phyloP scores from a whole-genome alignment of 805 yeast genomes.

The Kluyveromyces wickerhamii region DNA sequence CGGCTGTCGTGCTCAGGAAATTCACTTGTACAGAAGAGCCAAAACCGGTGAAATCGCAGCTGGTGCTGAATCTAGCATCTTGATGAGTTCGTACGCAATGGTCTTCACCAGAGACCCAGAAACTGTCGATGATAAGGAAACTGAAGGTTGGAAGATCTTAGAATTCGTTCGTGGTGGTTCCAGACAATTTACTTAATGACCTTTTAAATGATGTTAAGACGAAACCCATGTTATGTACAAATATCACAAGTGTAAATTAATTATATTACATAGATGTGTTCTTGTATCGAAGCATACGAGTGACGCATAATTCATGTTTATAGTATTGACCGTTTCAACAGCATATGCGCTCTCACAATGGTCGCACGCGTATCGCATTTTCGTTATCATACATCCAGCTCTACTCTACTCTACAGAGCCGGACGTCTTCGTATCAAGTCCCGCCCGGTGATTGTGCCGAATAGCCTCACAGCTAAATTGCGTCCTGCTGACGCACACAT shows the following conservation, averaged over 20 bases:
- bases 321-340: too few species aligned
- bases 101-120: conserved; percentile 91
- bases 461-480: conserved; percentile 17
- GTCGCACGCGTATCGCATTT: too few species aligned
- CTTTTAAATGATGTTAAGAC: background rate
- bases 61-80: conserved; percentile 89
- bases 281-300: too few species aligned
- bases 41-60: conserved; percentile 94
- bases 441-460: too few species aligned
- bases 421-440: too few species aligned
- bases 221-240: conserved; percentile 7
- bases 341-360: too few species aligned
- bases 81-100: conserved; percentile 91
- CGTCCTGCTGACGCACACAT: conserved; percentile 21
- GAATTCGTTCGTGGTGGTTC: conserved; percentile 94
- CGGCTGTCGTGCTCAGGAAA: conserved; percentile 94
- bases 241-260: too few species aligned
- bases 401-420: too few species aligned
- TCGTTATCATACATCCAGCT: too few species aligned
- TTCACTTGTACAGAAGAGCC: conserved; percentile 77
- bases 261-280: too few species aligned
- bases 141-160: conserved; percentile 95
- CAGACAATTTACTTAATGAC: conserved; percentile 57
- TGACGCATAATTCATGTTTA: too few species aligned
- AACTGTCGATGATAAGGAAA: conserved; percentile 78